phyloP scores from a whole-genome alignment of 2,329 filamentous ascomycete genomes.

The Neonectria hederae region DNA sequence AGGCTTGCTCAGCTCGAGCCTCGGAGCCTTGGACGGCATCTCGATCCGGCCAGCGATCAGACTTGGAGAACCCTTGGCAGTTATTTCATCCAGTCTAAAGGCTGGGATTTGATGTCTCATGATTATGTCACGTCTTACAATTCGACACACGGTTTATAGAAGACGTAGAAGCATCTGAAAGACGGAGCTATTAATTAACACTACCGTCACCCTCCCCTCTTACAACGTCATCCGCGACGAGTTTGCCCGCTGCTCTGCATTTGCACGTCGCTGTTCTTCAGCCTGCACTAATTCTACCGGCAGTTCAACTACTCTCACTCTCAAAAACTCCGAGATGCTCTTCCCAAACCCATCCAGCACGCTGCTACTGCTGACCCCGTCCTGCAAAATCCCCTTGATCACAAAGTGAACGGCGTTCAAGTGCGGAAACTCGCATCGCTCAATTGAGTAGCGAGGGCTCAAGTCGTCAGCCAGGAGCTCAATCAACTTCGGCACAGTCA shows the following conservation, averaged over 20 bases:
- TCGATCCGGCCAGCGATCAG: background rate
- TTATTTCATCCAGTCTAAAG: background rate
- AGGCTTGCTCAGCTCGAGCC: background rate
- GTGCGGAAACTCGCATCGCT: slow-evolving; percentile 56
- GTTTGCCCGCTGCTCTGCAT: background rate
- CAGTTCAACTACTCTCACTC: slow-evolving; percentile 43
- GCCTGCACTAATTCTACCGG: slow-evolving; percentile 36
- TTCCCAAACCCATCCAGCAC: slow-evolving; percentile 61
- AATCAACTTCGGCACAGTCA: slow-evolving; percentile 50
- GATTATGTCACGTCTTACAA: background rate
- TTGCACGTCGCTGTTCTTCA: slow-evolving; percentile 31
- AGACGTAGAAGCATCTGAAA: too few relatives aligned
- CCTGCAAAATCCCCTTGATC: slow-evolving; percentile 54
- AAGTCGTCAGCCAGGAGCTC: slow-evolving; percentile 56
- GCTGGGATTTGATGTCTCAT: background rate
- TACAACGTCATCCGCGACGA: slow-evolving; percentile 6
- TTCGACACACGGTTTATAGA: too few relatives aligned
- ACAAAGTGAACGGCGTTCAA: slow-evolving; percentile 57
- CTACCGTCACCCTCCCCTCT: background rate
- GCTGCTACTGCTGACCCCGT: slow-evolving; percentile 58
- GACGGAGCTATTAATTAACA: background rate
- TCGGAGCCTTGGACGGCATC: background rate
- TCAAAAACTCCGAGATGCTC: slow-evolving; percentile 61
- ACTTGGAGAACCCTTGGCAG: background rate
- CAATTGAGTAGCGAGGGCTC: slow-evolving; percentile 50